These are phyloP conservation scores for Aspergillus proliferans DNA, from an alignment of 2,329 filamentous ascomycete species.

Conservation along the genomic window DNA sequence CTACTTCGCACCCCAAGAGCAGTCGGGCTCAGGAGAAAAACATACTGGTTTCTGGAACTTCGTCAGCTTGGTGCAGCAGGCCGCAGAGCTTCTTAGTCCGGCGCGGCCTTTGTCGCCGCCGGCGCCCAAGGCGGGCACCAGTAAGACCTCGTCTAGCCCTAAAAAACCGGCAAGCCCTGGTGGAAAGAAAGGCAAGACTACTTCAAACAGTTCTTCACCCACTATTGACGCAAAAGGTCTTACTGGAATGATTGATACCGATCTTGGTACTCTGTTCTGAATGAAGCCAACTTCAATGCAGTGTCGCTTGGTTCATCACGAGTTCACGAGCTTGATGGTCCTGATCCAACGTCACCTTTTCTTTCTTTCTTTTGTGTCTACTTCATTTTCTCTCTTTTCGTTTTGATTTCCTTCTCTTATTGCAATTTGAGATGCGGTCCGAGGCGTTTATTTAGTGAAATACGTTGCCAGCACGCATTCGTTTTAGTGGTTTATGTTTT, in stretches of 20 bases:
- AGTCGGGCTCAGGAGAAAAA: constrained; percentile 10
- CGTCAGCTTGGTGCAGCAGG: constrained; percentile 27
- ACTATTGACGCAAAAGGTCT: constrained; percentile 2
- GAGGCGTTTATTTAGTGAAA: not conserved
- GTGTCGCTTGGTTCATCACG: too few species aligned
- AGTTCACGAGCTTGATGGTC: too few species aligned
- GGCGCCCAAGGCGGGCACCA: not conserved
- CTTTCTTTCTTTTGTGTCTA: not conserved
- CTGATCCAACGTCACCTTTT: not conserved
- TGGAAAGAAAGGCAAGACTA: not conserved
- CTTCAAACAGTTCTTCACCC: constrained; percentile 5
- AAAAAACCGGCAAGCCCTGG: not conserved
- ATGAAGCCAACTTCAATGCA: not conserved
- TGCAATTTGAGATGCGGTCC: not conserved
- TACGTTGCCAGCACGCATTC: not conserved
- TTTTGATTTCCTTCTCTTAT: not conserved
- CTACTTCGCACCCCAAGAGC: constrained; percentile 24
- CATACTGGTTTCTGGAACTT: constrained; percentile 31
- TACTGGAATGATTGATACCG: constrained; percentile 14
- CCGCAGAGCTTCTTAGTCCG: constrained; percentile 27
- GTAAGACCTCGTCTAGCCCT: not conserved
- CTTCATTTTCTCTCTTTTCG: constrained; percentile 2
- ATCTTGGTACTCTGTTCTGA: constrained; percentile 25
- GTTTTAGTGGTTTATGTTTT: not conserved
- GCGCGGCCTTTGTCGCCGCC: constrained; percentile 3